phyloP scores from a whole-genome alignment of 2,329 filamentous ascomycete genomes.

The Chalara sp. region DNA sequence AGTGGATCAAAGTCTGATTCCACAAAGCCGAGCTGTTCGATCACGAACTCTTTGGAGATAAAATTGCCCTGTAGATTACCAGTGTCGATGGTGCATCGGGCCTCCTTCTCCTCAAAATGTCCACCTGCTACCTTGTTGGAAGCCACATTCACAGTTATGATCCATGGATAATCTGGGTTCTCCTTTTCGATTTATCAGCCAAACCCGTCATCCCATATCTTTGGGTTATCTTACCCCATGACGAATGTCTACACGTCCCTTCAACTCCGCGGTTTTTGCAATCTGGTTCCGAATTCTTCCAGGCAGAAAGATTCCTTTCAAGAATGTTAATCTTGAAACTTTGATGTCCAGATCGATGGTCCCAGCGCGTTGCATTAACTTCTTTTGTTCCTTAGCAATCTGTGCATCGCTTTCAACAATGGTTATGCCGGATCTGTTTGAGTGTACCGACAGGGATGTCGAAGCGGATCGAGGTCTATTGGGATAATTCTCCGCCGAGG shows the following conservation, averaged over 20 bases:
- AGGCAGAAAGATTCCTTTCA: too few relatives aligned
- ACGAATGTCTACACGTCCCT: too few relatives aligned
- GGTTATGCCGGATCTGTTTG: constrained; percentile 8
- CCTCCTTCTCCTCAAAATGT: constrained; percentile 7
- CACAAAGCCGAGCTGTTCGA: constrained; percentile 8
- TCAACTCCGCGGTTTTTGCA: too few relatives aligned
- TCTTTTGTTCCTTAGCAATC: background rate
- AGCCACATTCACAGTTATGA: constrained; percentile 8
- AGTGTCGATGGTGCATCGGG: constrained; percentile 16
- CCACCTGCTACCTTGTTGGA: constrained; percentile 5
- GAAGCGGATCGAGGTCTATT: background rate
- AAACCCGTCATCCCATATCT: too few relatives aligned
- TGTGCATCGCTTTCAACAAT: constrained; percentile 7
- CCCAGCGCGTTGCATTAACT: background rate
- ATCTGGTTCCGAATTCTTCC: too few relatives aligned
- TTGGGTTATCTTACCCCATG: too few relatives aligned
- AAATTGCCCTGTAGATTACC: constrained; percentile 17
- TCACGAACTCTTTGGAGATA: constrained; percentile 11
- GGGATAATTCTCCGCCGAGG: too few relatives aligned
- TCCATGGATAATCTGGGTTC: constrained; percentile 2
- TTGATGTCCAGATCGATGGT: background rate
- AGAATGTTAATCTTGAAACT: too few relatives aligned
- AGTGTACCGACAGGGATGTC: background rate
- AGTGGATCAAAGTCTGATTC: constrained; percentile 4
- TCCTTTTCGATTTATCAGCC: too few relatives aligned